phyloP scores from a whole-genome alignment of 2,329 filamentous ascomycete genomes.

The Fusarium sp. region DNA sequence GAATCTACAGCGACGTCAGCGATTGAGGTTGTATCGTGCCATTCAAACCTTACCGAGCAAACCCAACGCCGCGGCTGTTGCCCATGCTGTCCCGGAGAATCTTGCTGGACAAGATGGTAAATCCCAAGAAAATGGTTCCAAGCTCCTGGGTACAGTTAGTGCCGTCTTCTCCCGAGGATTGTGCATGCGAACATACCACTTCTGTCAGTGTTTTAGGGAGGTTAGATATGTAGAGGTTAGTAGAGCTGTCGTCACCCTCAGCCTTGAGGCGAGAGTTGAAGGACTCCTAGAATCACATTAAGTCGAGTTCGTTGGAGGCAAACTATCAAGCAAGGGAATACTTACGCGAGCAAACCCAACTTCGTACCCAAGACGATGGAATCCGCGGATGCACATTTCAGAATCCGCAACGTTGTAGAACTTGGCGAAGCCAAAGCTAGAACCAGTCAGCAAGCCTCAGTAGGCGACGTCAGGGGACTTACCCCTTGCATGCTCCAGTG shows the following conservation, averaged over 20 bases:
- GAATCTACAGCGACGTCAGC: slow-evolving; percentile 72
- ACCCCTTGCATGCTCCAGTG: slow-evolving; percentile 97
- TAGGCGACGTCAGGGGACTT: slow-evolving; percentile 47
- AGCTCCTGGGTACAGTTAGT: slow-evolving; percentile 67
- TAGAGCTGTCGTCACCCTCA: slow-evolving; percentile 88
- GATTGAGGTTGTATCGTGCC: neutral
- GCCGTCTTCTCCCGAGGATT: neutral
- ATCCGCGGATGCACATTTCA: slow-evolving; percentile 95
- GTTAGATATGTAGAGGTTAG: slow-evolving; percentile 98
- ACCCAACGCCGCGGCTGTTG: slow-evolving; percentile 95
- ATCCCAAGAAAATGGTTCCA: slow-evolving; percentile 81
- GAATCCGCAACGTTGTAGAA: slow-evolving; percentile 90
- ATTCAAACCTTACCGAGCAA: slow-evolving; percentile 79
- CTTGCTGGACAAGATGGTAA: slow-evolving; percentile 90
- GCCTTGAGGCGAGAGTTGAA: slow-evolving; percentile 99
- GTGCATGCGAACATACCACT: slow-evolving; percentile 69
- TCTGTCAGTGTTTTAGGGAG: slow-evolving; percentile 93
- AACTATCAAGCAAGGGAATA: slow-evolving; percentile 47
- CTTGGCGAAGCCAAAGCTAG: slow-evolving; percentile 96
- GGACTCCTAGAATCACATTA: slow-evolving; percentile 75
- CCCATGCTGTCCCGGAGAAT: slow-evolving; percentile 93
- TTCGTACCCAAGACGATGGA: slow-evolving; percentile 95
- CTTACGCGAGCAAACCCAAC: slow-evolving; percentile 93
- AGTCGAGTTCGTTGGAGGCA: neutral
- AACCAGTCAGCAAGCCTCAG: slow-evolving; percentile 18